Evolutionary conservation across 441 rosid genomes (phyloP).

Genomic region (Aleurites moluccanus): DNA sequence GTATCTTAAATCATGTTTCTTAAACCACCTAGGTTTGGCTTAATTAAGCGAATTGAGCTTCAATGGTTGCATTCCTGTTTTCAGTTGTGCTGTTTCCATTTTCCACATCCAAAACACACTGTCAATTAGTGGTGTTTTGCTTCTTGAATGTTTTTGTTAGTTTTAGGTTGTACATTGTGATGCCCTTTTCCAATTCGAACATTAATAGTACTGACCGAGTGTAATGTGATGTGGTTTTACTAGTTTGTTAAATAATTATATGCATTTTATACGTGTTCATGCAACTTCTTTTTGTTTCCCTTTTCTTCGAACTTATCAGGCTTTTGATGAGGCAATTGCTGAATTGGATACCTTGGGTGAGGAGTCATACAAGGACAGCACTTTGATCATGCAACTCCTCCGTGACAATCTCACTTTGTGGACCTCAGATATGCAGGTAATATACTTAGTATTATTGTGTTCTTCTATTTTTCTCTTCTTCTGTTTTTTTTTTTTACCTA

Average conservation of each 20-base stretch:
- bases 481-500: not conserved
- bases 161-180: no score
- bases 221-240: not conserved
- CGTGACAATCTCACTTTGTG: conserved; percentile 92
- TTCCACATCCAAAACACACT: not conserved
- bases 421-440: conserved; percentile 85
- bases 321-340: conserved; percentile 92
- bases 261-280: not conserved
- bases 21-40: no score
- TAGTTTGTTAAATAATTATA: not conserved
- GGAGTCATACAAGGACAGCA: conserved; percentile 96
- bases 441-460: not conserved
- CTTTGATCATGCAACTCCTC: conserved; percentile 95
- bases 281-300: not conserved
- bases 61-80: no score
- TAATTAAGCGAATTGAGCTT: no score
- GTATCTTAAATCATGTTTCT: not conserved
- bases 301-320: conserved; percentile 35
- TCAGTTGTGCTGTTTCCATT: not conserved
- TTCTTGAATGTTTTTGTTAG: not conserved
- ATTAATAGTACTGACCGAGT: not conserved
- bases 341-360: conserved; percentile 91
- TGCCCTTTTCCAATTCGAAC: not conserved
- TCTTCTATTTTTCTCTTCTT: not conserved
- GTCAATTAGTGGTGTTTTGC: not conserved